These are phyloP conservation scores for Boletus vermiculosoides DNA, from an alignment of 768 basidiomycete genomes.

Conservation along the genomic window DNA sequence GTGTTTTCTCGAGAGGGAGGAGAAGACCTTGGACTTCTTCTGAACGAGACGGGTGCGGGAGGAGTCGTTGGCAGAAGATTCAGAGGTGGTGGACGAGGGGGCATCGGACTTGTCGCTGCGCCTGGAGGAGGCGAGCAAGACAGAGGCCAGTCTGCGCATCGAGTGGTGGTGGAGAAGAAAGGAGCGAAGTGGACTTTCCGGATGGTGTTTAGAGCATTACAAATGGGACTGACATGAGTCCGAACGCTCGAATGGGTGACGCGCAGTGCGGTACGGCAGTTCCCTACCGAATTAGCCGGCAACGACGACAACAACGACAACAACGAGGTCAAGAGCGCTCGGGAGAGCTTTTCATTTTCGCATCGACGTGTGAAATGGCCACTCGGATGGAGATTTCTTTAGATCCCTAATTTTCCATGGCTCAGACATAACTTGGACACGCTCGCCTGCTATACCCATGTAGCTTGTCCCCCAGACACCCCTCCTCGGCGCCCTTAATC, in stretches of 20 bases:
- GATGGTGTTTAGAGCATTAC: slow-evolving; percentile 33
- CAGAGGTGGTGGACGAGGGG: slow-evolving; percentile 13
- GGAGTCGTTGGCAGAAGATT: slow-evolving; percentile 17
- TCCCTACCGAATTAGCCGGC: slow-evolving; percentile 22
- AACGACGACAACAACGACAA: slow-evolving; percentile 3
- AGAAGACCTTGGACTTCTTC: slow-evolving; percentile 25
- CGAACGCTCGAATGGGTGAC: neutral
- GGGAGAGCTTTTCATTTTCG: neutral
- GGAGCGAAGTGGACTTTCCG: slow-evolving; percentile 17
- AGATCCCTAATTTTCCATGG: neutral
- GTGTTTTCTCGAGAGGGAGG: slow-evolving; percentile 32
- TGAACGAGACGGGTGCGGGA: slow-evolving; percentile 12
- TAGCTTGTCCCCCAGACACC: neutral
- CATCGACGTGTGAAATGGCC: slow-evolving; percentile 12
- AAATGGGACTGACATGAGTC: slow-evolving; percentile 32
- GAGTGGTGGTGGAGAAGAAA: slow-evolving; percentile 25
- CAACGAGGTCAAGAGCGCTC: slow-evolving; percentile 6
- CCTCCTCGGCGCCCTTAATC: slow-evolving; percentile 16
- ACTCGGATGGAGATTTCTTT: neutral
- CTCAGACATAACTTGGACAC: neutral
- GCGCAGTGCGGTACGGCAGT: slow-evolving; percentile 12
- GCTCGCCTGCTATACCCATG: neutral
- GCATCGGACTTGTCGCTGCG: slow-evolving; percentile 29
- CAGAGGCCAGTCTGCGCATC: slow-evolving; percentile 68
- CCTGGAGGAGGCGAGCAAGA: slow-evolving; percentile 48